Evolutionary conservation across 2,329 filamentous ascomycete genomes (phyloP).

Genomic region (Botrytis sinoallii): DNA sequence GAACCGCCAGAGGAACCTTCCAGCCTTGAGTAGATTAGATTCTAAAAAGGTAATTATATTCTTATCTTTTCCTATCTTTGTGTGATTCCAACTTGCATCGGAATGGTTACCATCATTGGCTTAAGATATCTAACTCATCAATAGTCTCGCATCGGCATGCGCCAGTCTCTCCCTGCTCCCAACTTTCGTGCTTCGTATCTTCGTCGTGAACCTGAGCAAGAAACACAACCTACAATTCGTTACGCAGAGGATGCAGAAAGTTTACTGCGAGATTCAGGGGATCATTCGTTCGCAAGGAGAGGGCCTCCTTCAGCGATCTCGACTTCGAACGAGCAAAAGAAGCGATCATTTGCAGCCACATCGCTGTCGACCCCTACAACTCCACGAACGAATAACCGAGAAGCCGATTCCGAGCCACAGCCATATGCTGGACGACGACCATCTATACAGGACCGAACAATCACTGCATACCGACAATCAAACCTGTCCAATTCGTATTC

Average conservation of each 20-base stretch:
- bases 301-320: conserved; percentile 20
- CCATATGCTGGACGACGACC: conserved; percentile 31
- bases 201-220: conserved; percentile 34
- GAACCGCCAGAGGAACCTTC: conserved; percentile 23
- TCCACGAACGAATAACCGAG: conserved; percentile 30
- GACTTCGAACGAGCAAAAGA: conserved; percentile 29
- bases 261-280: conserved; percentile 32
- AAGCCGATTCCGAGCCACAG: conserved; percentile 34
- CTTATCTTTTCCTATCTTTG: not conserved
- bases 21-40: conserved; percentile 24
- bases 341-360: conserved; percentile 28
- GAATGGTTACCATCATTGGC: not conserved
- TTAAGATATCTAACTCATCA: conserved; percentile 19
- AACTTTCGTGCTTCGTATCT: conserved; percentile 26
- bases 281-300: conserved; percentile 29
- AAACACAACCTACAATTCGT: conserved; percentile 26
- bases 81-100: not conserved
- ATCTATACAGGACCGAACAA: conserved; percentile 28
- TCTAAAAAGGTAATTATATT: conserved; percentile 31
- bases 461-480: conserved; percentile 36
- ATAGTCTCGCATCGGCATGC: conserved; percentile 33
- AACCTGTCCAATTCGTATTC: conserved; percentile 34
- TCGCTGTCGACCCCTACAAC: conserved; percentile 34
- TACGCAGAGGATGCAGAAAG: conserved; percentile 30
- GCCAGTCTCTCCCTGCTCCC: conserved; percentile 31